phyloP scores from a whole-genome alignment of 2,329 filamentous ascomycete species.

The Xylaria digitata region DNA sequence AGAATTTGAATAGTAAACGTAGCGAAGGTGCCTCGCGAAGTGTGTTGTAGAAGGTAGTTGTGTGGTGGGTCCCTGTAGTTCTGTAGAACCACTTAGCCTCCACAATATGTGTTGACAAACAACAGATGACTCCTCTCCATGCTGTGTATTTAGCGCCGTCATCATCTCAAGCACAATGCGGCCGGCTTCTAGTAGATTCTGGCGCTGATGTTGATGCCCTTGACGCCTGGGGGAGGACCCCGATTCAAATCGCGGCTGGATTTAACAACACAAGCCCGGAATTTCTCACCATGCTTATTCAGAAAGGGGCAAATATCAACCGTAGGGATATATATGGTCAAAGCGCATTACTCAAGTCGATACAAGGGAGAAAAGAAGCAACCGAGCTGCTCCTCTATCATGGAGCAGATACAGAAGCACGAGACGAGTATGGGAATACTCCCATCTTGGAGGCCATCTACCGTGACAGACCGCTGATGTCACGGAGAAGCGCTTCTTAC shows the following conservation, averaged over 20 bases:
- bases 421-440: conserved; percentile 4
- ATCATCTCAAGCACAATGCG: too few relatives aligned
- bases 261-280: too few relatives aligned
- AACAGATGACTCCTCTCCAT: conserved; percentile 6
- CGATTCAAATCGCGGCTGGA: too few relatives aligned
- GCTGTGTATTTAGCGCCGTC: too few relatives aligned
- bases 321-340: conserved; percentile 1
- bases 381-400: background rate
- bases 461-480: background rate
- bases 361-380: background rate
- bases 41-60: too few relatives aligned
- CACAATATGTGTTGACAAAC: background rate
- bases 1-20: too few relatives aligned
- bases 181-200: too few relatives aligned
- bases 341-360: conserved; percentile 5
- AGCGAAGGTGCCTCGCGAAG: too few relatives aligned
- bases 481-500: too few relatives aligned
- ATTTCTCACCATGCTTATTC: background rate
- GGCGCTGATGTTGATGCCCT: too few relatives aligned
- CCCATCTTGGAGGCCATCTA: conserved; percentile 7
- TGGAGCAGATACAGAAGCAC: conserved; percentile 5
- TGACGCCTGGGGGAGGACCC: too few relatives aligned
- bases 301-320: conserved; percentile 2
- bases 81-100: background rate
- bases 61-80: too few relatives aligned